Evolutionary conservation across 257 asterid genomes (phyloP).

Genomic region (Gynochthodes officinalis): DNA sequence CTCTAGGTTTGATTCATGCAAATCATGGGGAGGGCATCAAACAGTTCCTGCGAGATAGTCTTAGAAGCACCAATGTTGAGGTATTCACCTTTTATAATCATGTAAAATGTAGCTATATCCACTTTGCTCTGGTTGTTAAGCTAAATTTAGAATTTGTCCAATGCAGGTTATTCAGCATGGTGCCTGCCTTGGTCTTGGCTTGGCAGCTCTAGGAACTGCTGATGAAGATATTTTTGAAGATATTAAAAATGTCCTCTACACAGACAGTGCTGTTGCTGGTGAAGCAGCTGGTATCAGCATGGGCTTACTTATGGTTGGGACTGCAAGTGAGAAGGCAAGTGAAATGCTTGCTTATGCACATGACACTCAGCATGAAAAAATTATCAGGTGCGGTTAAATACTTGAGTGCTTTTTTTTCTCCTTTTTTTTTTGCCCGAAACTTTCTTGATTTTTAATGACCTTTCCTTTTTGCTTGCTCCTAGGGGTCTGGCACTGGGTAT

Average conservation of each 20-base stretch:
- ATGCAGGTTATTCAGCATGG: conserved; percentile 97
- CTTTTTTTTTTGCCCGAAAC: too few species aligned
- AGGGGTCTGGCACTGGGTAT: conserved; percentile 97
- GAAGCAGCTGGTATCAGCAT: conserved; percentile 99
- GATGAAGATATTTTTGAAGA: conserved; percentile 86
- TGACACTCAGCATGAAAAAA: conserved; percentile 96
- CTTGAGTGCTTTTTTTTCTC: background rate
- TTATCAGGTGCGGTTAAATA: conserved; percentile 56
- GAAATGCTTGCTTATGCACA: conserved; percentile 99
- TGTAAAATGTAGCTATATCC: background rate
- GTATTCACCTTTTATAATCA: conserved; percentile 30
- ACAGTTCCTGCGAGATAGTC: conserved; percentile 87
- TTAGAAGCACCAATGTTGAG: conserved; percentile 85
- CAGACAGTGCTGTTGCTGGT: conserved; percentile 99
- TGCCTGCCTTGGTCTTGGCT: conserved; percentile 98
- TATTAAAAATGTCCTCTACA: conserved; percentile 72
- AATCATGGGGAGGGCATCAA: conserved; percentile 98
- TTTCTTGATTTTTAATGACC: background rate
- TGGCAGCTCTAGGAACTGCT: conserved; percentile 96
- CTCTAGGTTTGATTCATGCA: conserved; percentile 96
- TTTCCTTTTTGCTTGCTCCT: background rate
- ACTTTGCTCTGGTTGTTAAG: background rate
- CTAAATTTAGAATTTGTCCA: conserved; percentile 15
- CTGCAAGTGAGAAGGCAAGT: conserved; percentile 86
- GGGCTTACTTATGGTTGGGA: conserved; percentile 98